Base-by-base conservation (phyloP, 2,329 filamentous ascomycete genomes). In the Aspergillus udagawae region DNA sequence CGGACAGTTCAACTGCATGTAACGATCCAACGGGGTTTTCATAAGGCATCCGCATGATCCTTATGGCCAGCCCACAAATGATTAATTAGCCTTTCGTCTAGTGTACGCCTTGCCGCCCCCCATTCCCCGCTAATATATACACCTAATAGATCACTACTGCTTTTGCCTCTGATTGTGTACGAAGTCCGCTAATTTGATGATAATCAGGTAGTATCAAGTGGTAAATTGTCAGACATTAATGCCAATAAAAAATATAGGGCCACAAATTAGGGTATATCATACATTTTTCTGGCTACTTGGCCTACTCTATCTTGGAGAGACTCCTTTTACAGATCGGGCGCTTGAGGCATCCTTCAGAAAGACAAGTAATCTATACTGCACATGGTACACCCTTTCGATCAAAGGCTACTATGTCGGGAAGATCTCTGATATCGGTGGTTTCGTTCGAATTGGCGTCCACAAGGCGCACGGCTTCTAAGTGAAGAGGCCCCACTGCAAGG, bases 401-500 rank as follows among this genome's bases (percentile, higher is more conserved):
- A 57, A 69, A 65, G 10, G 76, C 76, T 54, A 84, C 68, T 56
- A 85, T 79, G 61, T 83, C 81, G 3, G 83, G 83, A 52, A 86
- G 68, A 61, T 86, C 81, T 56, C 76, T 71, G 52, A 86, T 78
- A 66, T 85, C 82, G 7, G 80, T 79, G 27, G 76, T 78, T 67
- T 84, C 81, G 59, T 82, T 80, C 25, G 79, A 81, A 53, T 78
- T 79, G 56, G 84, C 66, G 70, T 86, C 83, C 20, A 84, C 72
- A 9, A 86, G 73, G 23, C 81, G 75, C 23, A 86, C 70, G 6
- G 76, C 76, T 54, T 85, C 83, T 2, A 86, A 63, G 27, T 78
- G 74, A 53, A 85, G 73, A 17, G 80, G 73, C 0, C 83, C 83
- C 23, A 76, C 68, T 2, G 74, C 72, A 38, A 84, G 69, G 14